Evolutionary conservation across 352 stramenopile genomes (phyloP).

Genomic region (Pythium utonaiense): DNA sequence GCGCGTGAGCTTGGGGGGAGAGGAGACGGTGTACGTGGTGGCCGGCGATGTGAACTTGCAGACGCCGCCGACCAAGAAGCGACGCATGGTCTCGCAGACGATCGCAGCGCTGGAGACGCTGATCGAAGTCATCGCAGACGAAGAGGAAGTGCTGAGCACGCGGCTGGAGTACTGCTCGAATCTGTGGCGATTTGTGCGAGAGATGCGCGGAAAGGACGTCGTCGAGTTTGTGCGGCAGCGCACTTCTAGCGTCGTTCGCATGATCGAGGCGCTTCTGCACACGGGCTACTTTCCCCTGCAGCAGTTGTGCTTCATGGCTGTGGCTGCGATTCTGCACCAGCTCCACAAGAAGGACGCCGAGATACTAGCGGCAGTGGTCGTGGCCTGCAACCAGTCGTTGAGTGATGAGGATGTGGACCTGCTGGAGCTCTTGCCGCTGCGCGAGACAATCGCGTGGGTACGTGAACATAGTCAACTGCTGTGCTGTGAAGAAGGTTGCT

Average conservation of each 20-base stretch:
- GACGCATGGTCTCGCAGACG: constrained; percentile 18
- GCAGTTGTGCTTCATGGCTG: constrained; percentile 53
- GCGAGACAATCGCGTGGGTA: constrained; percentile 42
- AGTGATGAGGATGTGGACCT: constrained; percentile 25
- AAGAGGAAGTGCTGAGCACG: constrained; percentile 32
- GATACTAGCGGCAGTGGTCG: constrained; percentile 17
- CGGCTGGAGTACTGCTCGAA: constrained; percentile 38
- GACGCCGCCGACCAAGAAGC: constrained; percentile 25
- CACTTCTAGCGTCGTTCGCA: constrained; percentile 21
- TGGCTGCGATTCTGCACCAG: constrained; percentile 34
- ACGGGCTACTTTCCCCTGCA: constrained; percentile 65
- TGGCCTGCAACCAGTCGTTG: constrained; percentile 19
- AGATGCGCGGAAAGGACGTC: constrained; percentile 23
- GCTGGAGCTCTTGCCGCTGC: constrained; percentile 31
- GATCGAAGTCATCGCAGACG: constrained; percentile 30
- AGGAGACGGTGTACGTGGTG: constrained; percentile 7
- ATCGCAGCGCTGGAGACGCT: constrained; percentile 23
- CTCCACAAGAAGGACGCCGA: constrained; percentile 30
- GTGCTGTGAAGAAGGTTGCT: too few relatives aligned
- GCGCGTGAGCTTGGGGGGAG: neutral
- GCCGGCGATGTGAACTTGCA: constrained; percentile 14
- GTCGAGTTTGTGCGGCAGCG: constrained; percentile 27
- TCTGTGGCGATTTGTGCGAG: constrained; percentile 29
- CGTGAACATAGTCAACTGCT: constrained; percentile 1
- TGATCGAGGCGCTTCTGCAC: constrained; percentile 42